Percentiles rank a stretch among this genome's conserved stretches.
phyloP scores from a whole-genome alignment of 768 basidiomycete species.

The Auriscalpium orientale region DNA sequence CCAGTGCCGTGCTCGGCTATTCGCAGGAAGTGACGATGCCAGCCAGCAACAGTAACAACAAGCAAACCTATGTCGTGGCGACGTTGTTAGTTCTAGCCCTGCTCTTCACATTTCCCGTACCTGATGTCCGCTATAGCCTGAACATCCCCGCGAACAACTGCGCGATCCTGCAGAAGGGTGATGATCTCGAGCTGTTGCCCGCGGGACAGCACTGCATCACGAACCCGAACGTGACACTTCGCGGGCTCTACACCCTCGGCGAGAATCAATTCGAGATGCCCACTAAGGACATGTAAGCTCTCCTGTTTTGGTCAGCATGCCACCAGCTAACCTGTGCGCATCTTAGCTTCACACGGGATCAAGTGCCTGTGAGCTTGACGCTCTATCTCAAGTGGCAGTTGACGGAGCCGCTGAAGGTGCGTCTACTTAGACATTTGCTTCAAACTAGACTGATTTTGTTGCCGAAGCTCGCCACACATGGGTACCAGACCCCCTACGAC shows the following conservation, averaged over 20 bases:
- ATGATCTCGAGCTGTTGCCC: constrained; percentile 68
- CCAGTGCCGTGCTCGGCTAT: constrained; percentile 56
- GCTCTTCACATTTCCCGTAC: background rate
- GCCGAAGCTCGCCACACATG: constrained; percentile 63
- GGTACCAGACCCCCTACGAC: constrained; percentile 78
- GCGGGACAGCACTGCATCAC: constrained; percentile 84
- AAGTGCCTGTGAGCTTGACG: constrained; percentile 78
- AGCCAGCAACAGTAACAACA: constrained; percentile 38
- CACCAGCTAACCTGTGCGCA: background rate
- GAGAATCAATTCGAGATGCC: constrained; percentile 85
- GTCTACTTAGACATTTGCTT: background rate
- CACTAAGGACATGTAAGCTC: constrained; percentile 72
- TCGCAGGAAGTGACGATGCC: constrained; percentile 77
- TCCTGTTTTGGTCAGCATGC: background rate
- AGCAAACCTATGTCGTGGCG: constrained; percentile 69
- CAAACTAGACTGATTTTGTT: background rate
- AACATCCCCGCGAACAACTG: constrained; percentile 85
- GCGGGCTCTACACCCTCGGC: constrained; percentile 72
- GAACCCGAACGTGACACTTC: constrained; percentile 74
- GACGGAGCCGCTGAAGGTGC: constrained; percentile 41
- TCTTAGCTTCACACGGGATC: constrained; percentile 71
- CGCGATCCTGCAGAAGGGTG: constrained; percentile 74
- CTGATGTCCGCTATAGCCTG: constrained; percentile 37
- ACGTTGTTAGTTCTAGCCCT: constrained; percentile 48
- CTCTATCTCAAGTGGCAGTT: constrained; percentile 78